These are phyloP conservation scores for Alliaria petiolata DNA, from an alignment of 345 rosid species.

Conservation along the genomic window DNA sequence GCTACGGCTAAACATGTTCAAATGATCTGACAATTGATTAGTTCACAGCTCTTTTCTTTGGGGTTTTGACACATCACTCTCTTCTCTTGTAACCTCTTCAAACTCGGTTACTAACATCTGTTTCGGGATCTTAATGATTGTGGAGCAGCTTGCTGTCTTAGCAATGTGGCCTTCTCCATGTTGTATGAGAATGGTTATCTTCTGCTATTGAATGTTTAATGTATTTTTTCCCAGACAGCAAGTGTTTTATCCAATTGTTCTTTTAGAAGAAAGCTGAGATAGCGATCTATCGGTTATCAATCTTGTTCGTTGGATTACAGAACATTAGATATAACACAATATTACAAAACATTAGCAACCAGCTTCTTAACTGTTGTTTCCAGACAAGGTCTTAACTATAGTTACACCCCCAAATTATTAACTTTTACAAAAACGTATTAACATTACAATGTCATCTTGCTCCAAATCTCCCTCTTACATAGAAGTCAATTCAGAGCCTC, in stretches of 20 bases:
- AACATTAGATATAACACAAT: not conserved
- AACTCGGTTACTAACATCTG: constrained; percentile 9
- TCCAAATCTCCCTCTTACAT: constrained; percentile 11
- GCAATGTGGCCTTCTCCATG: constrained; percentile 9
- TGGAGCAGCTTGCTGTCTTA: constrained; percentile 19
- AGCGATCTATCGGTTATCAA: not conserved
- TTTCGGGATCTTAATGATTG: not conserved
- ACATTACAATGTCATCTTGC: constrained; percentile 16
- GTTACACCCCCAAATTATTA: constrained; percentile 17
- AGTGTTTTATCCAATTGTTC: not conserved
- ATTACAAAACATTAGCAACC: not conserved
- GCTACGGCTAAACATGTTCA: constrained; percentile 13
- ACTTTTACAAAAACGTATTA: constrained; percentile 9
- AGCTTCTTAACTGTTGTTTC: constrained; percentile 2
- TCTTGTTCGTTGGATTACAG: too few relatives aligned
- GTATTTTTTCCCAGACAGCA: not conserved
- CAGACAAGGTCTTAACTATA: constrained; percentile 19
- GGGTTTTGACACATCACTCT: not conserved
- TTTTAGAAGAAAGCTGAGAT: too few relatives aligned
- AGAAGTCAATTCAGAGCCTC: constrained; percentile 7
- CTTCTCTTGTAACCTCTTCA: constrained; percentile 8
- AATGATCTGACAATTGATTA: not conserved
- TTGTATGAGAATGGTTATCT: constrained; percentile 18
- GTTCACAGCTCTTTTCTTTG: not conserved
- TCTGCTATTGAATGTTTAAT: not conserved